Evolutionary conservation across 2,329 filamentous ascomycete species (phyloP).

Genomic region (Atkinsonella texensis): DNA sequence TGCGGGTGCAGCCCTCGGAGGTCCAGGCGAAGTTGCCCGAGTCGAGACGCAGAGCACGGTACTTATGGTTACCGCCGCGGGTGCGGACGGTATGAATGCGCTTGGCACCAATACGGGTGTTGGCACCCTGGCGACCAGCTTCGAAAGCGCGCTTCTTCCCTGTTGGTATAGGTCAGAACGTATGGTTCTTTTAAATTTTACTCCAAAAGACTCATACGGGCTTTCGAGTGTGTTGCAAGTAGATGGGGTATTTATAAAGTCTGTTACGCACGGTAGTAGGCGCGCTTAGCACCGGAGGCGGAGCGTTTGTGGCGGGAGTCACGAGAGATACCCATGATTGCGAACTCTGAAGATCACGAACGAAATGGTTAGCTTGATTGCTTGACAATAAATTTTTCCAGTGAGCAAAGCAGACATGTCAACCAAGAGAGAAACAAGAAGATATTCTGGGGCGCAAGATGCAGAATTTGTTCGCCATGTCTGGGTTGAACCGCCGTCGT

Average conservation of each 20-base stretch:
- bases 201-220: slow-evolving; percentile 41
- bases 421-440: not conserved
- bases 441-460: not conserved
- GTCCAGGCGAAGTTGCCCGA: slow-evolving; percentile 99
- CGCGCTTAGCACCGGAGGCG: slow-evolving; percentile 95
- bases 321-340: slow-evolving; percentile 99
- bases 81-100: slow-evolving; percentile 94
- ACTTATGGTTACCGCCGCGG: slow-evolving; percentile 98
- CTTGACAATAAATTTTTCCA: not conserved
- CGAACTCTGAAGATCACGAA: slow-evolving; percentile 42
- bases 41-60: slow-evolving; percentile 97
- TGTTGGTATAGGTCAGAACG: slow-evolving; percentile 64
- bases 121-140: slow-evolving; percentile 97
- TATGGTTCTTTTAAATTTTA: slow-evolving; percentile 31
- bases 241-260: slow-evolving; percentile 3
- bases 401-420: not conserved
- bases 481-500: not conserved
- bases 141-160: slow-evolving; percentile 98
- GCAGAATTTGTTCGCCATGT: not conserved
- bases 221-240: slow-evolving; percentile 37
- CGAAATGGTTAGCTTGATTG: slow-evolving; percentile 10
- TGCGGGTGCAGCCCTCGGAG: slow-evolving; percentile 94
- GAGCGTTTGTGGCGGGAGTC: slow-evolving; percentile 99
- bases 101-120: slow-evolving; percentile 98
- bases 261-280: slow-evolving; percentile 68